A percentile compares a stretch with the other conserved stretches of the same genome.
Conservation (phyloP, 208 protist genomes). For the Zelonia costaricensis region DNA sequence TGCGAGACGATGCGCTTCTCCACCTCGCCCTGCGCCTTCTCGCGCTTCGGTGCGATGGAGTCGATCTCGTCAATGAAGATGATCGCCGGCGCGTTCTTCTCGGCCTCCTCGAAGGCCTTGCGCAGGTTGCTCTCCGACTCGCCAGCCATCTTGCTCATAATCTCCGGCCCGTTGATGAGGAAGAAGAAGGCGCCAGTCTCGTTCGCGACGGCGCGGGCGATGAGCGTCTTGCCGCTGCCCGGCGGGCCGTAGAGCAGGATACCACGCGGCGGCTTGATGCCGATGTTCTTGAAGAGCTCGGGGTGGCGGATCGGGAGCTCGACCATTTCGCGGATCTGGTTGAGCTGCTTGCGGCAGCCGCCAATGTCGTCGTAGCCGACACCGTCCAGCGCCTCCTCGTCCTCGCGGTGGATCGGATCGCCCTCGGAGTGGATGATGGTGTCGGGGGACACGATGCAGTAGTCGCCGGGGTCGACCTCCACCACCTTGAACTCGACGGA, state of each 20-base stretch:
- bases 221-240: constrained; percentile 99
- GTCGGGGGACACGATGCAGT: constrained; percentile 98
- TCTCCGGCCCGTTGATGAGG: constrained; percentile 99
- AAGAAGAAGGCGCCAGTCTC: constrained; percentile 99
- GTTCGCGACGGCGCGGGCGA: constrained; percentile 99
- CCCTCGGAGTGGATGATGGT: constrained; percentile 99
- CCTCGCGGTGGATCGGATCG: constrained; percentile 99
- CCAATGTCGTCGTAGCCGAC: constrained; percentile 99
- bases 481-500: constrained; percentile 99
- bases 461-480: constrained; percentile 97
- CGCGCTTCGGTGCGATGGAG: constrained; percentile 99
- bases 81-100: constrained; percentile 99
- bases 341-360: constrained; percentile 98
- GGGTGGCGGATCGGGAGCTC: constrained; percentile 99
- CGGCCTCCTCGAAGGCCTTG: constrained; percentile 99
- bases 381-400: constrained; percentile 97
- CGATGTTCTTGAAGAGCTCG: constrained; percentile 98
- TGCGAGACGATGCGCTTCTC: constrained; percentile 99
- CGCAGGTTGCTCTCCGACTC: constrained; percentile 99
- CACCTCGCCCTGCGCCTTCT: constrained; percentile 99
- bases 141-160: constrained; percentile 99
- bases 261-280: constrained; percentile 97
- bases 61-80: constrained; percentile 99
- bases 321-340: constrained; percentile 99
- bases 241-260: constrained; percentile 99